A percentile compares a stretch with the other conserved stretches of the same genome.
These are phyloP conservation scores for Medicago arabica DNA, from an alignment of 306 rosid species.

Conservation along the genomic window DNA sequence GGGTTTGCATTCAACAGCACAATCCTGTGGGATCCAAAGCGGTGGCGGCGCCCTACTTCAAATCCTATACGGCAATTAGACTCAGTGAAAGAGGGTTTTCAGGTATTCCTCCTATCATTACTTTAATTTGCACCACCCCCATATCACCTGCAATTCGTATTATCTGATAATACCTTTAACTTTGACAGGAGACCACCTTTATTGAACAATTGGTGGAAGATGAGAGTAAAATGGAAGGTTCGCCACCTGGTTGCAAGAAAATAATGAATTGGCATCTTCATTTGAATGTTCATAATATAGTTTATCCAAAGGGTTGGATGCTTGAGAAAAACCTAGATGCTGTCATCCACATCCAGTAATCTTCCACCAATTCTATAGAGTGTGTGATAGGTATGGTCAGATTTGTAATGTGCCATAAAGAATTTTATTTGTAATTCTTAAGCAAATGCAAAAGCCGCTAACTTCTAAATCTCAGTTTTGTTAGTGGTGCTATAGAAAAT, in stretches of 20 bases:
- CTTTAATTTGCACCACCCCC: conserved; percentile 30
- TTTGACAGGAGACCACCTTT: conserved; percentile 89
- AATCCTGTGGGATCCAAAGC: conserved; percentile 93
- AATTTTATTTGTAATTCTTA: conserved; percentile 39
- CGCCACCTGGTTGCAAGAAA: conserved; percentile 65
- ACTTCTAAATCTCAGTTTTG: conserved; percentile 35
- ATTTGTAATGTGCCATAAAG: conserved; percentile 37
- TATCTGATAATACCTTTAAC: conserved; percentile 21
- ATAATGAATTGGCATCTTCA: conserved; percentile 98
- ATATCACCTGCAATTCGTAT: conserved; percentile 29
- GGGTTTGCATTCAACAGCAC: conserved; percentile 99
- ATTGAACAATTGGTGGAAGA: conserved; percentile 90
- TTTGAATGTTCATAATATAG: conserved; percentile 58
- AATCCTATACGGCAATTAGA: conserved; percentile 78
- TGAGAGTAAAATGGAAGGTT: conserved; percentile 93
- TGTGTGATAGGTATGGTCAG: conserved; percentile 67
- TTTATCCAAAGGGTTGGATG: conserved; percentile 88
- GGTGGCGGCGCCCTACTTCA: conserved; percentile 80
- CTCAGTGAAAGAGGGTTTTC: conserved; percentile 95
- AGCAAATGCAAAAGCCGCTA: conserved; percentile 27
- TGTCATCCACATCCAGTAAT: conserved; percentile 65
- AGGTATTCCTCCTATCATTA: conserved; percentile 54
- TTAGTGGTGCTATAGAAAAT: conserved; percentile 31
- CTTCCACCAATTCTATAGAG: conserved; percentile 47
- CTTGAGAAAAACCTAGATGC: conserved; percentile 78